Percentiles rank a stretch among this genome's conserved stretches.
Evolutionary conservation across 2,329 filamentous ascomycete species (phyloP).

Genomic region (Sporothrix phasma): DNA sequence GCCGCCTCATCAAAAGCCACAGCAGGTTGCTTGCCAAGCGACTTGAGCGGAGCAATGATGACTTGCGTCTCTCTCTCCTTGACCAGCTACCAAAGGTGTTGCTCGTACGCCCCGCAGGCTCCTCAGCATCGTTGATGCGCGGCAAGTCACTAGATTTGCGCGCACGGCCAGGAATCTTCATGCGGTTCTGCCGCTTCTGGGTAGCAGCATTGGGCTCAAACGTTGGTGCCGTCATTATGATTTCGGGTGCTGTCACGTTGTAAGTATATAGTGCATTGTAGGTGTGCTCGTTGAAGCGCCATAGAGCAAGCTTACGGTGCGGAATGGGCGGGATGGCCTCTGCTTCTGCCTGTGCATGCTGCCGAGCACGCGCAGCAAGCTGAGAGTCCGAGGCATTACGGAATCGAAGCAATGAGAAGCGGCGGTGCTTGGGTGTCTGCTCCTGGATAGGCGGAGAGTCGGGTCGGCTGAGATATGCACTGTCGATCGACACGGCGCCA

Average conservation of each 20-base stretch:
- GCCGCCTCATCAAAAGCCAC: conserved; percentile 54
- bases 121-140: conserved; percentile 28
- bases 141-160: conserved; percentile 42
- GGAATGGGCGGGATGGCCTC: conserved; percentile 48
- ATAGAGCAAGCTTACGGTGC: conserved; percentile 39
- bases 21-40: conserved; percentile 30
- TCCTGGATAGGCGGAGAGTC: conserved; percentile 44
- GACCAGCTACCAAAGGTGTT: conserved; percentile 20
- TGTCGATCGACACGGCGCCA: conserved; percentile 20
- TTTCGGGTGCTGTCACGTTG: conserved; percentile 47
- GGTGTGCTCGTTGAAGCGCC: not conserved
- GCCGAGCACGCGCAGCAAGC: conserved; percentile 63
- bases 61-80: conserved; percentile 35
- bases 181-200: conserved; percentile 46
- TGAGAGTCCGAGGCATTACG: conserved; percentile 91
- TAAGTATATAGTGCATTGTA: not conserved
- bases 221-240: conserved; percentile 88
- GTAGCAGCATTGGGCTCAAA: conserved; percentile 42
- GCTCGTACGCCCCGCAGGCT: conserved; percentile 16
- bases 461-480: conserved; percentile 28
- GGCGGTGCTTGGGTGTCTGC: conserved; percentile 45
- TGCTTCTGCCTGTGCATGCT: conserved; percentile 46
- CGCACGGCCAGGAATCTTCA: conserved; percentile 43
- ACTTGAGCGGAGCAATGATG: conserved; percentile 29
- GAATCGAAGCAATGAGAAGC: conserved; percentile 67